Percentiles rank a stretch among this genome's conserved stretches.
phyloP scores from a whole-genome alignment of 1,284 basidiomycete genomes.

The Sutorius eximius region DNA sequence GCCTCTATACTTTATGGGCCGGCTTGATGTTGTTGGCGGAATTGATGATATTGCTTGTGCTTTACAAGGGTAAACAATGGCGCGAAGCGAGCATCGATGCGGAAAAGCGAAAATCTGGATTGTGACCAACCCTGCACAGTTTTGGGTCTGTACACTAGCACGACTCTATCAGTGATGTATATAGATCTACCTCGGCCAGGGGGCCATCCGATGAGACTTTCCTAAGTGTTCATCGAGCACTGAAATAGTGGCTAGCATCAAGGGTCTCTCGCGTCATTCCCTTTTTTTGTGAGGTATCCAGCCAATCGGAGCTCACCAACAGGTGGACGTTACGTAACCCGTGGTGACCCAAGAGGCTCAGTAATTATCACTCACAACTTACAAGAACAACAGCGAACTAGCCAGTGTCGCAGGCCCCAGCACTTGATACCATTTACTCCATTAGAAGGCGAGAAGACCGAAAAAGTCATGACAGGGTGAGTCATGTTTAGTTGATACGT shows the following conservation, averaged over 20 bases:
- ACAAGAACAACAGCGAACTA: background rate
- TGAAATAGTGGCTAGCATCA: too few relatives aligned
- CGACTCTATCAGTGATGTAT: too few relatives aligned
- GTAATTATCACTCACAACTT: too few relatives aligned
- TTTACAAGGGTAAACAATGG: constrained; percentile 44
- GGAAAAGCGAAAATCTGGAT: constrained; percentile 12
- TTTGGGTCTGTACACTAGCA: too few relatives aligned
- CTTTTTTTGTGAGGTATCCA: too few relatives aligned
- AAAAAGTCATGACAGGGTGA: background rate
- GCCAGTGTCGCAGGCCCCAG: background rate
- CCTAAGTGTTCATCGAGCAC: too few relatives aligned
- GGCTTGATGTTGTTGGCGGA: constrained; percentile 48
- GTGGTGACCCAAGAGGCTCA: too few relatives aligned
- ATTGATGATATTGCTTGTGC: constrained; percentile 43
- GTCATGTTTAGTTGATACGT: background rate
- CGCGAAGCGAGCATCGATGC: constrained; percentile 26
- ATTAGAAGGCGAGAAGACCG: background rate
- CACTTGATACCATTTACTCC: background rate
- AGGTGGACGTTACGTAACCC: background rate
- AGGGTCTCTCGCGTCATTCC: too few relatives aligned
- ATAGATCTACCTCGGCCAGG: too few relatives aligned
- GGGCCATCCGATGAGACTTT: too few relatives aligned
- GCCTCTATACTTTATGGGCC: constrained; percentile 61
- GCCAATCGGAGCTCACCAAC: too few relatives aligned
- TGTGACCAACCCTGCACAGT: background rate